Conservation (phyloP, 2,329 filamentous ascomycete species). For the Aplosporella prunicola region DNA sequence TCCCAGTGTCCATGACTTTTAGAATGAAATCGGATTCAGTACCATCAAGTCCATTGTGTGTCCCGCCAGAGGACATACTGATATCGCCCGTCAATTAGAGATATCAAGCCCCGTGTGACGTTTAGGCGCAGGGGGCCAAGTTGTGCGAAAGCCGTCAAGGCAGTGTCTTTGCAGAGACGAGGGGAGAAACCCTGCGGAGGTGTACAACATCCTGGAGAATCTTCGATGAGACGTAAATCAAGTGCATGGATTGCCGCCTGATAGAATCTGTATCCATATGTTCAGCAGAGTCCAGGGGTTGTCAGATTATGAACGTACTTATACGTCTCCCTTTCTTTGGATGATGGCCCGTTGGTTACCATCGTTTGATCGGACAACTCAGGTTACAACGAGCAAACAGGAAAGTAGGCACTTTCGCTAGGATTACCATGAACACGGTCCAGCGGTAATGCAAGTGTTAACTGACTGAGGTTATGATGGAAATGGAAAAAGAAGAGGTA, state of each 20-base stretch:
- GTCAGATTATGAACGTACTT: not conserved
- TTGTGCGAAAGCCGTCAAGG: conserved; percentile 29
- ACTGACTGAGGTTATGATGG: too few species aligned
- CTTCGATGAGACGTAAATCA: conserved; percentile 5
- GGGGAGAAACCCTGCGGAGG: conserved; percentile 1
- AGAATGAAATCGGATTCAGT: conserved; percentile 13
- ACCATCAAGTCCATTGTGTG: too few species aligned
- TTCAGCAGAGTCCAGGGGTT: not conserved
- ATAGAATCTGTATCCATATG: not conserved
- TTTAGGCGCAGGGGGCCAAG: conserved; percentile 29
- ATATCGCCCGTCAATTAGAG: conserved; percentile 29
- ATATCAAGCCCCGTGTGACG: conserved; percentile 26
- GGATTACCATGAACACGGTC: too few species aligned
- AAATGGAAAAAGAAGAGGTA: too few species aligned
- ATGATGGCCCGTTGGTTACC: too few species aligned
- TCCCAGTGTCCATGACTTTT: conserved; percentile 12
- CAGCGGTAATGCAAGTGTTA: too few species aligned
- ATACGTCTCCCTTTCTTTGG: conserved; percentile 7
- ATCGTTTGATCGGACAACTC: too few species aligned
- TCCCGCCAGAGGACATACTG: conserved; percentile 29
- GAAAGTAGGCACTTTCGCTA: too few species aligned
- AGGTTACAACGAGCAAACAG: too few species aligned
- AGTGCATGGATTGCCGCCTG: conserved; percentile 10
- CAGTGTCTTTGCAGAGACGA: conserved; percentile 23
- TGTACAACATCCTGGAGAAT: not conserved